Conservation (phyloP, 495 filamentous ascomycete species). For the Penicillium pancosmium region DNA sequence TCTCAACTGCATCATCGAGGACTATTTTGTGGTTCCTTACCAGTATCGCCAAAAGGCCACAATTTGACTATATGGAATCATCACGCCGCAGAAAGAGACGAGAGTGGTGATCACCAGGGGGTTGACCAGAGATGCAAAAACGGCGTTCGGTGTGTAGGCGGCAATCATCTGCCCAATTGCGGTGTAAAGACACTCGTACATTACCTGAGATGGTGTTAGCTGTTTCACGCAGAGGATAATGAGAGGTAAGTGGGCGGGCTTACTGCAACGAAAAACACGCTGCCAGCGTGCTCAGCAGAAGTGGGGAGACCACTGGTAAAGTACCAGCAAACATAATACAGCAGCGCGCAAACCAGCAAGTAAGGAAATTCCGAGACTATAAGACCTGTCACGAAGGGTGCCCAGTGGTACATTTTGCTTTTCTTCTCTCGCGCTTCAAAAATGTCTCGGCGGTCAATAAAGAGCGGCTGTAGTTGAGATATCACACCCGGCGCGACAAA, state of each 20-base stretch:
- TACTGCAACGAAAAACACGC: slow-evolving; percentile 51
- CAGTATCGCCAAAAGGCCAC: slow-evolving; percentile 69
- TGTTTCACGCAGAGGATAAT: too few relatives aligned
- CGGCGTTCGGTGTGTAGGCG: slow-evolving; percentile 58
- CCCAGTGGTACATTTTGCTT: slow-evolving; percentile 56
- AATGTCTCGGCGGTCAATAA: slow-evolving; percentile 54
- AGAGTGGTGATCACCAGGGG: slow-evolving; percentile 59
- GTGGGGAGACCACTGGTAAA: slow-evolving; percentile 40
- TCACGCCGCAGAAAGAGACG: slow-evolving; percentile 53
- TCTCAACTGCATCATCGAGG: too few relatives aligned
- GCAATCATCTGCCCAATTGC: slow-evolving; percentile 65
- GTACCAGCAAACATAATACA: slow-evolving; percentile 58
- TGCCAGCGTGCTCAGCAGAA: slow-evolving; percentile 46
- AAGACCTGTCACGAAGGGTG: slow-evolving; percentile 51
- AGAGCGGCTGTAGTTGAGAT: slow-evolving; percentile 55
- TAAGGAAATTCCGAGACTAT: slow-evolving; percentile 58
- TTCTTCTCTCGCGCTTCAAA: slow-evolving; percentile 57
- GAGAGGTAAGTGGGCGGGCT: neutral
- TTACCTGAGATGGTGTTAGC: too few relatives aligned
- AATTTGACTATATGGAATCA: slow-evolving; percentile 49
- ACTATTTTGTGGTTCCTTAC: slow-evolving; percentile 30
- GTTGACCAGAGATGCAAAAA: slow-evolving; percentile 55
- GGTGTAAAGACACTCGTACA: slow-evolving; percentile 57
- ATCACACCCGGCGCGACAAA: slow-evolving; percentile 53
- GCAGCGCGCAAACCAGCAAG: slow-evolving; percentile 49